These are phyloP conservation scores for Aspergillus vadensis DNA, from an alignment of 2,329 filamentous ascomycete genomes.

Conservation along the genomic window DNA sequence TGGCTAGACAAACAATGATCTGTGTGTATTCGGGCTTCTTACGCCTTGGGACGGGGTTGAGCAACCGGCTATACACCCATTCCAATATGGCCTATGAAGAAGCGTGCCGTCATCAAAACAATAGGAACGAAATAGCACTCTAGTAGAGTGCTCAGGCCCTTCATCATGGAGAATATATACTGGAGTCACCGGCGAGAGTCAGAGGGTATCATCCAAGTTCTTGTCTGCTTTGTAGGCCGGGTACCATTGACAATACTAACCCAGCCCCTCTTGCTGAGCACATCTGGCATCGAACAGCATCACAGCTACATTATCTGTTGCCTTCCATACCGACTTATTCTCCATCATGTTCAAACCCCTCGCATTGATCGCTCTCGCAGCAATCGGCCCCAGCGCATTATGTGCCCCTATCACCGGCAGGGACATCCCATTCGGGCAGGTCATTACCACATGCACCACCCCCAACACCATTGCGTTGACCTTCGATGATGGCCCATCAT, in stretches of 20 bases:
- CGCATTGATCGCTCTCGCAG: neutral
- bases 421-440: conserved; percentile 44
- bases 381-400: neutral
- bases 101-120: neutral
- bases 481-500: conserved; percentile 65
- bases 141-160: neutral
- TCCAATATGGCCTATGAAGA: neutral
- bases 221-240: neutral
- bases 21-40: neutral
- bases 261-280: neutral
- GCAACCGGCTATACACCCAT: neutral
- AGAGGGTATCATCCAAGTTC: neutral
- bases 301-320: neutral
- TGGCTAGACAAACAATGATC: neutral
- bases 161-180: neutral
- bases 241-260: neutral
- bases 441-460: conserved; percentile 42
- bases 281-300: neutral
- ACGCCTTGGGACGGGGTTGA: neutral
- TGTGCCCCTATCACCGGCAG: neutral
- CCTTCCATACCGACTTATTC: neutral
- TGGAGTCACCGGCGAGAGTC: neutral
- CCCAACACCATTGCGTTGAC: conserved; percentile 64
- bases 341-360: neutral
- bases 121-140: neutral